These are phyloP conservation scores for Amauroascus verrucosus DNA, from an alignment of 2,329 filamentous ascomycete genomes.

Conservation along the genomic window DNA sequence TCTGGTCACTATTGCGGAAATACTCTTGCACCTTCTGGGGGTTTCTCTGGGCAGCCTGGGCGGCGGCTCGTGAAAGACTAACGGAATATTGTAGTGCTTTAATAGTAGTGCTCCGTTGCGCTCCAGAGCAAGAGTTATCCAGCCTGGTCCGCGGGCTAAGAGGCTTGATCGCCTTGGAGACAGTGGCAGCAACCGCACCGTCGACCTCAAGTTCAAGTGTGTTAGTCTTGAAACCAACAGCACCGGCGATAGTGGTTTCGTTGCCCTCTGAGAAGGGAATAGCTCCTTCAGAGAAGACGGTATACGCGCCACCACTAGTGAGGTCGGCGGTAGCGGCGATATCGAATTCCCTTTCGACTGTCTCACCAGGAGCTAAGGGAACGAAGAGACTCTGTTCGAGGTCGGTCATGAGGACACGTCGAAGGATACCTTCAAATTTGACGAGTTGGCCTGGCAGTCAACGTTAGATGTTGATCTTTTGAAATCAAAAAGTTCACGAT, in stretches of 20 bases:
- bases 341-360: slow-evolving; percentile 27
- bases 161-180: slow-evolving; percentile 38
- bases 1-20: slow-evolving; percentile 50
- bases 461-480: slow-evolving; percentile 11
- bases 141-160: slow-evolving; percentile 15
- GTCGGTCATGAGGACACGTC: slow-evolving; percentile 21
- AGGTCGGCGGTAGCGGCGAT: slow-evolving; percentile 34
- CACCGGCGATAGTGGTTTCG: slow-evolving; percentile 46
- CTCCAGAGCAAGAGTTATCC: slow-evolving; percentile 25
- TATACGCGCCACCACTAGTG: slow-evolving; percentile 43
- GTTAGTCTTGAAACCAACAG: slow-evolving; percentile 51
- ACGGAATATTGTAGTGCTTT: slow-evolving; percentile 47
- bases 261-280: slow-evolving; percentile 47
- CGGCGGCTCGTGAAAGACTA: slow-evolving; percentile 42
- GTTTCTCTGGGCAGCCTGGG: slow-evolving; percentile 38
- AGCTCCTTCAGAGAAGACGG: slow-evolving; percentile 46
- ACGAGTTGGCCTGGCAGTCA: slow-evolving; percentile 22
- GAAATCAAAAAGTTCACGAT: background rate
- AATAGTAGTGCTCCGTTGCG: slow-evolving; percentile 36
- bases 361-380: slow-evolving; percentile 23
- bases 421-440: slow-evolving; percentile 27
- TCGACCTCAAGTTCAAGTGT: slow-evolving; percentile 48
- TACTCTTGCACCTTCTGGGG: slow-evolving; percentile 37
- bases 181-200: slow-evolving; percentile 44
- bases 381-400: slow-evolving; percentile 26